Conservation (phyloP, 2,329 filamentous ascomycete species). For the Botryotinia globosa region DNA sequence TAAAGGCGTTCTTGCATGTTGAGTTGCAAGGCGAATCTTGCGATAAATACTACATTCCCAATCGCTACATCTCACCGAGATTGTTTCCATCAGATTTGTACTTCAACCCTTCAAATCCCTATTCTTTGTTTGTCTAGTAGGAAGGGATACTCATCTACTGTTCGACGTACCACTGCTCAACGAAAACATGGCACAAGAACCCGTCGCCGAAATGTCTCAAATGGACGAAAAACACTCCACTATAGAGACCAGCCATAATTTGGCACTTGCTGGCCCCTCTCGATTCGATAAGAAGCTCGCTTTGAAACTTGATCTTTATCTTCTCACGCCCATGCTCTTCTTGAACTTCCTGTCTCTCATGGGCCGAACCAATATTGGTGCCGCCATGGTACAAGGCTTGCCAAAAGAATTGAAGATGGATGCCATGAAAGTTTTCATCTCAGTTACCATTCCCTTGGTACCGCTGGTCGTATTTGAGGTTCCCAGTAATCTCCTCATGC, state of each 20-base stretch:
- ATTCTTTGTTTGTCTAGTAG: not conserved
- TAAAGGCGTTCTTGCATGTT: conserved; percentile 7
- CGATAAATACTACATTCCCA: not conserved
- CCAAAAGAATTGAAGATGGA: conserved; percentile 32
- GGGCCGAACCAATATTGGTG: conserved; percentile 23
- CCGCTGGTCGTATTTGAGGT: conserved; percentile 41
- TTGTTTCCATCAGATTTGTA: not conserved
- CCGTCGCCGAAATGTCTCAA: not conserved
- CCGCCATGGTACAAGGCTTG: conserved; percentile 26
- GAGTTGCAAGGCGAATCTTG: not conserved
- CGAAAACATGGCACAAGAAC: not conserved
- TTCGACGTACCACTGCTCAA: not conserved
- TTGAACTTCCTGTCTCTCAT: conserved; percentile 32
- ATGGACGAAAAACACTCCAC: conserved; percentile 8
- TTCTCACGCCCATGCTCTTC: conserved; percentile 35
- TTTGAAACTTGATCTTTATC: conserved; percentile 22
- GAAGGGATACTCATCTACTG: not conserved
- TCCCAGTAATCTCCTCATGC: conserved; percentile 39
- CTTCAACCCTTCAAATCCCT: not conserved
- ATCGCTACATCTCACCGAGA: not conserved
- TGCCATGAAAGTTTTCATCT: conserved; percentile 31
- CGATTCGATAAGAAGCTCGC: conserved; percentile 20
- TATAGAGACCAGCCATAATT: not conserved
- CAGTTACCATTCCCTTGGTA: conserved; percentile 44
- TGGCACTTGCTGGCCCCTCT: not conserved